Conservation (phyloP, 805 yeast species). For the Vanderwaltozyma polyspora region DNA sequence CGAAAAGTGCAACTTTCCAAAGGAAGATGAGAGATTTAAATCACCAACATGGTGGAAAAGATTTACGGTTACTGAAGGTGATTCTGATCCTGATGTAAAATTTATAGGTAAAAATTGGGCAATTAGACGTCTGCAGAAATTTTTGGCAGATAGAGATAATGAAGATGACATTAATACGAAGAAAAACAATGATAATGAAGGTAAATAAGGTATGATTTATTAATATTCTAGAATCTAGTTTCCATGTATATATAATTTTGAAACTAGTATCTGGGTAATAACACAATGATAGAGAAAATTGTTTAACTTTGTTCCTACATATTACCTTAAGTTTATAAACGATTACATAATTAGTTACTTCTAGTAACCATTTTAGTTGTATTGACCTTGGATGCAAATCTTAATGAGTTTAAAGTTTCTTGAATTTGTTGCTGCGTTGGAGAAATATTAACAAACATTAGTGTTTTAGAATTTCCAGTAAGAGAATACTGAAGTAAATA, state of each 20-base stretch:
- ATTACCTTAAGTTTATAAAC: too few relatives aligned
- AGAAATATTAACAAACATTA: slow-evolving; percentile 87
- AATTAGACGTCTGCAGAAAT: slow-evolving; percentile 51
- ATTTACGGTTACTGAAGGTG: slow-evolving; percentile 55
- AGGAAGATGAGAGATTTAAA: slow-evolving; percentile 61
- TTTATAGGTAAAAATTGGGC: slow-evolving; percentile 83
- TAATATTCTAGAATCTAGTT: background rate
- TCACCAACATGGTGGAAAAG: slow-evolving; percentile 65
- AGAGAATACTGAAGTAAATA: slow-evolving; percentile 75
- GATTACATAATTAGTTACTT: slow-evolving; percentile 2
- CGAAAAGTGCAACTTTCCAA: slow-evolving; percentile 31
- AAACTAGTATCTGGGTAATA: background rate
- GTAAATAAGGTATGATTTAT: too few relatives aligned
- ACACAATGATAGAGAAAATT: too few relatives aligned
- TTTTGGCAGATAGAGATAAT: slow-evolving; percentile 9
- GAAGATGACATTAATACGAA: too few relatives aligned
- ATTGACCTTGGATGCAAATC: slow-evolving; percentile 82
- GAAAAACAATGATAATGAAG: too few relatives aligned
- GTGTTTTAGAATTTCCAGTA: slow-evolving; percentile 75
- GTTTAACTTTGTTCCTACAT: too few relatives aligned
- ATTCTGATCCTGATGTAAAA: slow-evolving; percentile 52
- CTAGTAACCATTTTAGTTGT: slow-evolving; percentile 32
- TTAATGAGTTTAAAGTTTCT: slow-evolving; percentile 74
- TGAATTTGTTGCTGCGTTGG: slow-evolving; percentile 49
- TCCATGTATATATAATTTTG: too few relatives aligned